phyloP scores from a whole-genome alignment of 2,329 filamentous ascomycete genomes.

The Fusarium subglutinans region DNA sequence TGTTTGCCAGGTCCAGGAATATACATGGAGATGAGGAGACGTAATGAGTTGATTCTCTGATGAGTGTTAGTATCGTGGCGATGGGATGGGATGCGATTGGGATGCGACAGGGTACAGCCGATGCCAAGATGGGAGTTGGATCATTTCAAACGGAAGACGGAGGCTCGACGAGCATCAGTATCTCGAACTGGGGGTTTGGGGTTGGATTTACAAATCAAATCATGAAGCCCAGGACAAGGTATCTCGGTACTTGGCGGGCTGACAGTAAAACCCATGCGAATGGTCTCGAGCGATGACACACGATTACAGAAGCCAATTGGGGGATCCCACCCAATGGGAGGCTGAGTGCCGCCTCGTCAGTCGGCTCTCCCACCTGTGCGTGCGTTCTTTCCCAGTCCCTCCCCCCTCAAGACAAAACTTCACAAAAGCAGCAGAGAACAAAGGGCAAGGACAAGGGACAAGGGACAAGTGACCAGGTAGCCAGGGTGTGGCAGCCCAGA shows the following conservation, averaged over 20 bases:
- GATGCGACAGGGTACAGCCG: background rate
- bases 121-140: slow-evolving; percentile 36
- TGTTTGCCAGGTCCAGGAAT: slow-evolving; percentile 9
- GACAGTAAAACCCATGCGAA: slow-evolving; percentile 10
- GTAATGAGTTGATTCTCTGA: slow-evolving; percentile 14
- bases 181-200: slow-evolving; percentile 8
- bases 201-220: slow-evolving; percentile 15
- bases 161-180: background rate
- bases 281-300: slow-evolving; percentile 21
- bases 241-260: slow-evolving; percentile 32
- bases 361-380: slow-evolving; percentile 24
- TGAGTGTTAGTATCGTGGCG: slow-evolving; percentile 32
- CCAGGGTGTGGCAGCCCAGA: slow-evolving; percentile 1
- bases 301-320: slow-evolving; percentile 35
- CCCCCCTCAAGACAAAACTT: background rate
- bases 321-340: slow-evolving; percentile 28
- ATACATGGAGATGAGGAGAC: slow-evolving; percentile 14
- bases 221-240: slow-evolving; percentile 2
- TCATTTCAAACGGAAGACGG: slow-evolving; percentile 2
- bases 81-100: slow-evolving; percentile 25
- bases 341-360: slow-evolving; percentile 27
- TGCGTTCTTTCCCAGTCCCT: background rate
- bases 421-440: background rate
- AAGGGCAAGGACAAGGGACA: slow-evolving; percentile 1
- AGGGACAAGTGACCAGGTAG: background rate